Evolutionary conservation across 2,329 filamentous ascomycete species (phyloP).

Genomic region (Fusarium sp.): DNA sequence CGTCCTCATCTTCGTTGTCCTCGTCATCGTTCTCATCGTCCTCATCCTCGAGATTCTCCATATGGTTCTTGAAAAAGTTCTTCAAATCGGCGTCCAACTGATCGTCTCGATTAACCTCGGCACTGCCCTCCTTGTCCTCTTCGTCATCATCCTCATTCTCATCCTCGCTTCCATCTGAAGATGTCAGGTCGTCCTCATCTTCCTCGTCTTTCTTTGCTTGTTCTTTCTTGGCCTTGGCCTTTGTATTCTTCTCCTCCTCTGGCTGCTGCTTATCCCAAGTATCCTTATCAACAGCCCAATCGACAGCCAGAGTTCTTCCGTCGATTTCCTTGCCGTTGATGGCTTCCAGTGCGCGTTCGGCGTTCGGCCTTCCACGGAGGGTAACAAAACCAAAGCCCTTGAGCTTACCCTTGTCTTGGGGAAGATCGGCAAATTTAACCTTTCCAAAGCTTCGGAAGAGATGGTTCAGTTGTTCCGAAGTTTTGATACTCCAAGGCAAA

Average conservation of each 20-base stretch:
- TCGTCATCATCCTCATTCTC: constrained; percentile 48
- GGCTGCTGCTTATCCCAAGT: constrained; percentile 79
- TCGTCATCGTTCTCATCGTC: constrained; percentile 64
- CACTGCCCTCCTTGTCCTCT: constrained; percentile 33
- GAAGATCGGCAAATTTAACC: constrained; percentile 87
- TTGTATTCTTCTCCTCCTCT: constrained; percentile 53
- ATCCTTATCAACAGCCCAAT: constrained; percentile 95
- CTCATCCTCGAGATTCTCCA: constrained; percentile 70
- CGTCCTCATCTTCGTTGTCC: constrained; percentile 63
- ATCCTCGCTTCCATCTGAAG: constrained; percentile 32
- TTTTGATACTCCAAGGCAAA: constrained; percentile 95
- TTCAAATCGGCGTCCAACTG: constrained; percentile 61
- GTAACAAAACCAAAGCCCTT: constrained; percentile 95
- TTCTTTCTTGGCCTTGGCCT: constrained; percentile 53
- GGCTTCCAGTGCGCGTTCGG: constrained; percentile 85
- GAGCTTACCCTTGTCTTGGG: constrained; percentile 80
- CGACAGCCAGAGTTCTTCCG: constrained; percentile 88
- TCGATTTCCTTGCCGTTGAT: constrained; percentile 93
- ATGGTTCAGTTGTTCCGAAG: constrained; percentile 80
- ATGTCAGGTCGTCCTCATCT: constrained; percentile 55
- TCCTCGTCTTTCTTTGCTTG: constrained; percentile 55
- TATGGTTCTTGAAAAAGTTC: constrained; percentile 70
- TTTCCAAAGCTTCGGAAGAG: constrained; percentile 92
- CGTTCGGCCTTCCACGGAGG: constrained; percentile 88
- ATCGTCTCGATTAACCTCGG: constrained; percentile 57